Conservation (phyloP, 1,284 basidiomycete species). For the Heterobasidion irregulare region DNA sequence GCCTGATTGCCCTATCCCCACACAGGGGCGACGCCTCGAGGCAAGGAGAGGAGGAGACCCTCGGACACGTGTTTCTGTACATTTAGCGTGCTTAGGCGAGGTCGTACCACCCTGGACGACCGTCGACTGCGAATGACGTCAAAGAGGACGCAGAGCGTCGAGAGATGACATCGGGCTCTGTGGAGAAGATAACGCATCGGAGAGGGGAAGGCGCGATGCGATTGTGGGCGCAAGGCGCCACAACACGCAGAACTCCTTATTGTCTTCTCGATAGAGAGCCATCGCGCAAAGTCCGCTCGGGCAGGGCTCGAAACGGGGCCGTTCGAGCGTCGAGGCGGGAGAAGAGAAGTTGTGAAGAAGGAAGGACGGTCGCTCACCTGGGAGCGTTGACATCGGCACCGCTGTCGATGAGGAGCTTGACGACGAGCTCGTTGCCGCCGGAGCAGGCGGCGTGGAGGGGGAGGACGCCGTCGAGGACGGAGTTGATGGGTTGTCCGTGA, state of each 20-base stretch:
- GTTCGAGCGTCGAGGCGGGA: too few relatives aligned
- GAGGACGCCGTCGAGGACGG: constrained; percentile 85
- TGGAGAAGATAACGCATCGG: neutral
- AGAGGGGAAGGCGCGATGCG: too few relatives aligned
- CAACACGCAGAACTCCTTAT: too few relatives aligned
- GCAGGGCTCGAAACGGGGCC: too few relatives aligned
- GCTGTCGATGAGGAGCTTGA: constrained; percentile 77
- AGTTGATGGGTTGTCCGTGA: constrained; percentile 92
- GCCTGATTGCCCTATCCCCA: too few relatives aligned
- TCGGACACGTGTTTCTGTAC: neutral
- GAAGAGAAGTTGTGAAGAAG: too few relatives aligned
- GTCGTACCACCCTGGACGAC: neutral
- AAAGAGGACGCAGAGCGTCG: neutral
- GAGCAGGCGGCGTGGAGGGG: constrained; percentile 88
- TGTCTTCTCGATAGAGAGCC: too few relatives aligned
- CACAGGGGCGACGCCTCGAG: neutral
- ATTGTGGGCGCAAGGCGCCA: too few relatives aligned
- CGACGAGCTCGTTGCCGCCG: constrained; percentile 79
- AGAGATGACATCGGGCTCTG: neutral
- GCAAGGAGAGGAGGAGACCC: neutral
- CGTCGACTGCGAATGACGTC: neutral
- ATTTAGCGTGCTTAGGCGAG: neutral
- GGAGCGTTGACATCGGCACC: constrained; percentile 93
- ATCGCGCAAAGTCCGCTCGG: too few relatives aligned
- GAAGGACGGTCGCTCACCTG: constrained; percentile 32